Conservation (phyloP, 192 early-diverging fungal species). For the Irineochytrium annulatum region DNA sequence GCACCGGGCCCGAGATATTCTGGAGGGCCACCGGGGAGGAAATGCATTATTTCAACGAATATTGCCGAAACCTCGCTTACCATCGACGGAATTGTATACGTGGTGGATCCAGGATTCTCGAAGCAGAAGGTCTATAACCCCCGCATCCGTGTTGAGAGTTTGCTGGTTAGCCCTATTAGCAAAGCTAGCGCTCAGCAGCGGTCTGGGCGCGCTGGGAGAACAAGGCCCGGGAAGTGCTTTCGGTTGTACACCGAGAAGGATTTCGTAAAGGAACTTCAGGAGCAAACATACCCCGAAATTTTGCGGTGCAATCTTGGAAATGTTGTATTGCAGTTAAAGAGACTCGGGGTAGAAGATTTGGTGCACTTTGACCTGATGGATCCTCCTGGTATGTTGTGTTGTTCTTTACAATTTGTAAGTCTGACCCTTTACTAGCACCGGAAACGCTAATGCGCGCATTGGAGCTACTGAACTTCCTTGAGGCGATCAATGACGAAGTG, state of each 20-base stretch:
- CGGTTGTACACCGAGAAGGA: constrained; percentile 97
- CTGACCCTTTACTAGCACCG: constrained; percentile 59
- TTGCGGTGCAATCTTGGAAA: constrained; percentile 91
- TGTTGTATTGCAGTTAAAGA: constrained; percentile 97
- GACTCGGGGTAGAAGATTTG: constrained; percentile 93
- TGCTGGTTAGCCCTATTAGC: constrained; percentile 92
- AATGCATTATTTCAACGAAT: constrained; percentile 95
- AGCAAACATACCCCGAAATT: constrained; percentile 99
- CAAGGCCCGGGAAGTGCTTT: constrained; percentile 94
- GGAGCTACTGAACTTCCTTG: constrained; percentile 92
- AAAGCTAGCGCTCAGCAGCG: constrained; percentile 95
- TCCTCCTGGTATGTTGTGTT: constrained; percentile 61
- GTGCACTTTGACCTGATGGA: constrained; percentile 99
- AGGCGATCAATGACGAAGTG: constrained; percentile 91
- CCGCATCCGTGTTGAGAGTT: constrained; percentile 90
- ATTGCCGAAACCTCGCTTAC: constrained; percentile 98
- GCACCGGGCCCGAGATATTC: constrained; percentile 74
- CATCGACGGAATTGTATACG: constrained; percentile 98
- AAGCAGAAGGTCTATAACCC: constrained; percentile 99
- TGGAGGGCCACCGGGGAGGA: constrained; percentile 88
- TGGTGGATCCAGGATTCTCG: constrained; percentile 97
- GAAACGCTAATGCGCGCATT: constrained; percentile 98
- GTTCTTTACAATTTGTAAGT: not conserved
- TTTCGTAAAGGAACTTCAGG: constrained; percentile 87
- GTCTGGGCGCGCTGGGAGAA: constrained; percentile 98